Percentiles rank a stretch among this genome's conserved stretches.
Conservation (phyloP, 2,329 filamentous ascomycete species). For the Verticillium klebahnii region DNA sequence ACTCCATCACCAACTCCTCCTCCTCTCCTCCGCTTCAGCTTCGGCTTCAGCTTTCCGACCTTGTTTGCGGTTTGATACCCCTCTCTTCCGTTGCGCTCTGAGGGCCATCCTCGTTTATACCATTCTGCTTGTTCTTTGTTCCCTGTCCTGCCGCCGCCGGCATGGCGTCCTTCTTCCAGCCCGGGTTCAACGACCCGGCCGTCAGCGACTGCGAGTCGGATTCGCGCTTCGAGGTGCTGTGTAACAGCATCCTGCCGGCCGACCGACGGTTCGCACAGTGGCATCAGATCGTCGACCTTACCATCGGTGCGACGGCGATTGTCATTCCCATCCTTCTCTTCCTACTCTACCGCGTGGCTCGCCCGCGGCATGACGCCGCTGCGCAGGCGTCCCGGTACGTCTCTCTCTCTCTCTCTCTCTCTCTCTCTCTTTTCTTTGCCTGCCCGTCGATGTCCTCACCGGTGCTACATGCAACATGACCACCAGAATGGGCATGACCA, state of each 20-base stretch:
- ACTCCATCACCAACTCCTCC: no score
- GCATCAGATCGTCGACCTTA: constrained; percentile 21
- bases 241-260: constrained; percentile 20
- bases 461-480: no score
- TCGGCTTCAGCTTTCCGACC: no score
- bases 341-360: neutral
- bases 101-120: no score
- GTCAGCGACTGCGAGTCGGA: constrained; percentile 14
- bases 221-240: constrained; percentile 22
- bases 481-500: no score
- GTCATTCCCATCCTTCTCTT: constrained; percentile 14
- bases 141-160: neutral
- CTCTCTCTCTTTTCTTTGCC: neutral
- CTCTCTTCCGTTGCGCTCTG: no score
- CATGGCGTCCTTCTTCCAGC: constrained; percentile 30
- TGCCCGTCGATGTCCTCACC: neutral
- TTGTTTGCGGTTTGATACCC: no score
- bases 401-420: neutral
- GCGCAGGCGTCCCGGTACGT: neutral
- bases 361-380: neutral
- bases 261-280: constrained; percentile 16
- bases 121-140: neutral
- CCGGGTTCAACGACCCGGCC: constrained; percentile 21
- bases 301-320: constrained; percentile 18
- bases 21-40: no score